Evolutionary conservation across 306 rosid species (phyloP), one percentile per base, ranked within the genome.

Genomic region (Hippophae tibetana): DNA sequence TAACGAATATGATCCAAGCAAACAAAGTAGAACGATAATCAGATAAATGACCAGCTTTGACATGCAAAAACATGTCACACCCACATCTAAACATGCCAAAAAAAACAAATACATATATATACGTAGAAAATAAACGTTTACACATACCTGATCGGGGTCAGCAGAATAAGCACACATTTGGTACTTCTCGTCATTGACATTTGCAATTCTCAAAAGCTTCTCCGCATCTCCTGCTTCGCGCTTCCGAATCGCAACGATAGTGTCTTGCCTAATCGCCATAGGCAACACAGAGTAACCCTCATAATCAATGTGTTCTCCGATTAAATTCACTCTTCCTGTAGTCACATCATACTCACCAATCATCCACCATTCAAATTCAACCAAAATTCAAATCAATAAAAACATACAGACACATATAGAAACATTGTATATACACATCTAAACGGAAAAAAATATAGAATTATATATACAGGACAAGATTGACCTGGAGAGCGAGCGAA

Each of bases 251-350:
- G 90, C 99, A 8, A 92, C 80, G 10, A 92, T 85, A 5, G 97
- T 88, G 64, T 92, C 99, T 65, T 84, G 99, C 50, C 99, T 74
- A 65, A 92, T 92, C 8, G 99, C 99, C 99, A 92, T 88, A 47
- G 99, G 99, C 86, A 92, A 67, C 74, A 92, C 99, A 10, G 99
- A 92, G 74, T 92, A 92, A 0, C 99, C 99, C 52, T 88, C 95
- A 63, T 92, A 88, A 51, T 92, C 99, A 69, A 92, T 88, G 47
- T 92, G 97, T 76, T 92, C 99, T 52, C 99, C 99, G 38, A 92
- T 88, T 92, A 92, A 80, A 73, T 92, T 92, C 82, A 92, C 99
- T 69, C 99, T 92, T 73, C 97, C 99, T 92, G 69, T 79, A 66
- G 47, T 1, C 72, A 31, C 56, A 23, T 52, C 72, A 42, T 59